Evolutionary conservation across 2,329 filamentous ascomycete species (phyloP), one percentile per base, ranked within the genome.

Genomic region (Helotiales sp.): DNA sequence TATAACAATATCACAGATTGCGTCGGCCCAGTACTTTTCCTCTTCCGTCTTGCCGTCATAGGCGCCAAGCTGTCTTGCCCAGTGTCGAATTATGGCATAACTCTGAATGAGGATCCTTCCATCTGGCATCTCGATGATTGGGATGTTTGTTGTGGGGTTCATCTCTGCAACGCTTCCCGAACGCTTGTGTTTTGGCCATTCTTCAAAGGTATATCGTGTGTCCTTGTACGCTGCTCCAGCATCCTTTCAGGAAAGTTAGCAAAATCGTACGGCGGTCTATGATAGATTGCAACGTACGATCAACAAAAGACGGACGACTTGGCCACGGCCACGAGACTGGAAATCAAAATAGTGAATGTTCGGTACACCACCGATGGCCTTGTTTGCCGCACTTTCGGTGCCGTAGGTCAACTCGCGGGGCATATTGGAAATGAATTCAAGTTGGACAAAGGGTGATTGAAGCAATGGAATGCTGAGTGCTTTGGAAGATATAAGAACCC

Each of bases 321-420:
- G 67, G 8, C 68, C 68, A 10, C 69, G 63, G 22, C 70, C 70
- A 13, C 67, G 63, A 19, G 68, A 71, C 34, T 65, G 57, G 54
- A 69, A 72, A 58, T 72, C 67, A 49, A 69, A 68, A 60, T 72
- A 72, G 53, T 71, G 66, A 17, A 69, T 65, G 3, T 61, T 66
- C 7, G 71, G 69, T n/a, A 71, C 59, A 38, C 69, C 69, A n/a
- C 70, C 69, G 40, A 71, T 69, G 38, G 66, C 67, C 31, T 66
- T 61, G 61, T 72, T 71, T 42, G 62, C 64, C 22, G 62, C 58
- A 55, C 62, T 56, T 22, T 66, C 59, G 7, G 60, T 64, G 54
- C 67, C 65, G 51, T 63, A 56, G 5, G 51, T 57, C 36, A 57
- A 31, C 46, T 54, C 44, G 46, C 48, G 50, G 54, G 54, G 54